Evolutionary conservation across 345 rosid genomes (phyloP), one percentile per base, ranked within the genome.

Genomic region (Salix koriyanagi): DNA sequence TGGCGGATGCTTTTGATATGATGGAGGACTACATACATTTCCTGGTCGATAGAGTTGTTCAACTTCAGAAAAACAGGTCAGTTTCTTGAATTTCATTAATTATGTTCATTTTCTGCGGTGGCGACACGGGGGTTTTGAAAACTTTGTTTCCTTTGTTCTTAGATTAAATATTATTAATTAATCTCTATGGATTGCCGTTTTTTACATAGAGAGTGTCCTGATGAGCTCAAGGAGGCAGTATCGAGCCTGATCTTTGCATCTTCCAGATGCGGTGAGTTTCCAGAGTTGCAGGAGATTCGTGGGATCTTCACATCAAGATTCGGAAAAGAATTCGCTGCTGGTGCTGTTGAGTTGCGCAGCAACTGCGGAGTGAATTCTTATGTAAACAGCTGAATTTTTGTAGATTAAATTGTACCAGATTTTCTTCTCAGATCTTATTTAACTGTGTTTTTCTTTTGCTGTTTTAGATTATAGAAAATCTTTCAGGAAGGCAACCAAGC

Each of bases 231-330:
- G 44, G 99, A 93, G 86, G 90, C 97, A 48, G 79, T 90, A 25
- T 88, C 97, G 4, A 84, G 89, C 37, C 85, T 96, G 89, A 78
- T 90, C 46, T 93, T 79, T 61, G 95, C 92, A 2, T 89, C 99
- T 37, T 86, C 95, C 0, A 89, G 98, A 70, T 88, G 94, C 14
- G 97, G 99, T 1, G 99, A 96, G 2, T 91, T 93, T 73, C 98
- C 98, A 8, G 98, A 96, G 87, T 92, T 96, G 80, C 91, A 83
- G 77, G 94, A 96, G 82, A 84, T 96, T 79, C 97, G 98, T 34
- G 82, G 72, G 0, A 79, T 85, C 68, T 79, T 93, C 73, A 67
- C 86, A 7, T 85, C 98, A 52, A 90, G 87, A 52, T 93, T 86
- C 54, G 98, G 99, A 28, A 92, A 88, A 71, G 97, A 92, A 71